Base-by-base conservation (phyloP, 2,329 filamentous ascomycete genomes). In the Chlorencoelia australis region DNA sequence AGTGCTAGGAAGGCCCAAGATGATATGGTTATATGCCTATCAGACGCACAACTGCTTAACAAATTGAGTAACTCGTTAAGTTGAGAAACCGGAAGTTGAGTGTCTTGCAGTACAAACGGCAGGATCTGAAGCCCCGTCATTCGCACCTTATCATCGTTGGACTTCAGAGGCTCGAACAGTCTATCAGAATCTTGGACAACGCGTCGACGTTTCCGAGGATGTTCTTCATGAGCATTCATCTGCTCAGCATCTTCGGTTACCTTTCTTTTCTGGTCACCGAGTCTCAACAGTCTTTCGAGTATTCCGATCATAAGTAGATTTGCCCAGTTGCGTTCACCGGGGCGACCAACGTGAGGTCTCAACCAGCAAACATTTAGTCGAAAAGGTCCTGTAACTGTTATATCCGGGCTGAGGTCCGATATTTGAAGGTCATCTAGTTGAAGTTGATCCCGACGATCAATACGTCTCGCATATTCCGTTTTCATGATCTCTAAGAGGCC, bases 1-100 rank as follows among this genome's bases (percentile, higher is more conserved):
- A 86, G 75, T n/a, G 79, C 80, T 35, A 95, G 58, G 65, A 94
- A 75, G 13, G 86, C 80, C 91, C 91, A 98, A 0, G 79, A 84
- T 6, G 79, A 73, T 26, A 79, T 64, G 7, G 60, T 58, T 10
- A 63, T 61, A 46, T 81, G 77, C 50, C 94, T 88, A 51, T 91
- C 82, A 7, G 73, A 68, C 28, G 82, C 73, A 35, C 71, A 67
- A 8, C 62, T 58, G 11, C 68, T 61, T 11, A 93, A 60, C 28
- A 71, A 68, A 7, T 68, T 65, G 3, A 91, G 53, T 4, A 80
- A 55, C 1, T 68, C 64, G 4, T 61, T 57, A 17, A 80, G 60
- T 8, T 74, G 70, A 20, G 77, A 69, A 20, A 60, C 47, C 3
- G 65, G 57, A 1, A 73, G 53, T 16, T 63, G 58, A 33, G 59